These are phyloP conservation scores for Cryptosporidium ubiquitum DNA, from an alignment of 169 alveolate genomes.

Conservation along the genomic window DNA sequence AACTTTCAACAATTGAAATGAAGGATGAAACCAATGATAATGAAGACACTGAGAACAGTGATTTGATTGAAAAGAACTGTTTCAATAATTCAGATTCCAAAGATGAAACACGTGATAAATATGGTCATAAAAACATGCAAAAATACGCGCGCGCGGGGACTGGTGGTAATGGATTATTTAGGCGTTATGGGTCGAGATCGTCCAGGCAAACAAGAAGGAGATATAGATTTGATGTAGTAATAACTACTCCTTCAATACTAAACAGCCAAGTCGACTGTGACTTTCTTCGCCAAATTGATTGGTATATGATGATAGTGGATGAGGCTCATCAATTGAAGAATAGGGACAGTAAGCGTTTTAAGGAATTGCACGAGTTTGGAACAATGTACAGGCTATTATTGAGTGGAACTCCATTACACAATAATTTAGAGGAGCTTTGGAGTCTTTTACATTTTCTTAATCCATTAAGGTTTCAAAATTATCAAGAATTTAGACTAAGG, in stretches of 20 bases:
- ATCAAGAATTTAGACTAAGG: conserved; percentile 85
- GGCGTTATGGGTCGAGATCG: conserved; percentile 11
- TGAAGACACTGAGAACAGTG: not conserved
- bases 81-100: not conserved
- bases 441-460: conserved; percentile 94
- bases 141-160: conserved; percentile 83
- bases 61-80: no score
- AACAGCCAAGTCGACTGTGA: conserved; percentile 89
- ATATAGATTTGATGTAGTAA: conserved; percentile 86
- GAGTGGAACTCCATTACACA: conserved; percentile 96
- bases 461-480: conserved; percentile 84
- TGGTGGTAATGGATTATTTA: conserved; percentile 53
- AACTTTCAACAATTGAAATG: conserved; percentile 74
- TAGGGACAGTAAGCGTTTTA: conserved; percentile 87
- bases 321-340: conserved; percentile 94
- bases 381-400: conserved; percentile 88
- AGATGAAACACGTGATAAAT: not conserved
- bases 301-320: conserved; percentile 92
- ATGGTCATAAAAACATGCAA: conserved; percentile 72
- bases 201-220: not conserved
- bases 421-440: conserved; percentile 95
- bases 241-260: conserved; percentile 89
- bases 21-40: not conserved
- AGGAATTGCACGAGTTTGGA: conserved; percentile 87
- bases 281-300: conserved; percentile 85